Conservation (phyloP, 805 yeast genomes). For the baker's yeast (Saccharomyces cerevisiae) region DNA sequence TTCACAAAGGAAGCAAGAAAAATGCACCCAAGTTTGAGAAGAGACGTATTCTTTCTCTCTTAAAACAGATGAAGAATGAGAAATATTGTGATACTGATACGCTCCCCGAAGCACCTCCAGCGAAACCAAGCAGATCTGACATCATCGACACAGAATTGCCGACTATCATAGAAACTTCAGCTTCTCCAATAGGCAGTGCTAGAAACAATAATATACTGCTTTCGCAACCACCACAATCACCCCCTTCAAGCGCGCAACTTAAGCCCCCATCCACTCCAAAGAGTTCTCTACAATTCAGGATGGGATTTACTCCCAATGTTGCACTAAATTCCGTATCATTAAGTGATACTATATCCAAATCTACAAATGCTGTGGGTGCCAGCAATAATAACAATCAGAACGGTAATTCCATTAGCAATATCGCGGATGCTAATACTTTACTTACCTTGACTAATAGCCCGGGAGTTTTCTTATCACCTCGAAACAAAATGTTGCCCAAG, state of each 20-base stretch:
- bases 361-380: not conserved
- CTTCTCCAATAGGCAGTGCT: not conserved
- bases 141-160: not conserved
- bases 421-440: not conserved
- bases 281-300: conserved; percentile 16
- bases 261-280: conserved; percentile 22
- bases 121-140: conserved; percentile 1
- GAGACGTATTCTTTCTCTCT: conserved; percentile 20
- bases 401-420: not conserved
- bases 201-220: not conserved
- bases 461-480: conserved; percentile 11
- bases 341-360: conserved; percentile 11
- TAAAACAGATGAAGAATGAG: conserved; percentile 24
- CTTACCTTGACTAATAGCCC: not conserved
- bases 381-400: not conserved
- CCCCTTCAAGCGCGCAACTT: not conserved
- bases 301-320: conserved; percentile 21
- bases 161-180: not conserved
- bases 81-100: not conserved
- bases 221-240: not conserved
- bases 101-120: not conserved
- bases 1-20: not conserved
- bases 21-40: conserved; percentile 14
- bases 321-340: conserved; percentile 21
- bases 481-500: conserved; percentile 7